Evolutionary conservation across 176 grass and related monocot species (phyloP).

Genomic region (Avena atlantica): DNA sequence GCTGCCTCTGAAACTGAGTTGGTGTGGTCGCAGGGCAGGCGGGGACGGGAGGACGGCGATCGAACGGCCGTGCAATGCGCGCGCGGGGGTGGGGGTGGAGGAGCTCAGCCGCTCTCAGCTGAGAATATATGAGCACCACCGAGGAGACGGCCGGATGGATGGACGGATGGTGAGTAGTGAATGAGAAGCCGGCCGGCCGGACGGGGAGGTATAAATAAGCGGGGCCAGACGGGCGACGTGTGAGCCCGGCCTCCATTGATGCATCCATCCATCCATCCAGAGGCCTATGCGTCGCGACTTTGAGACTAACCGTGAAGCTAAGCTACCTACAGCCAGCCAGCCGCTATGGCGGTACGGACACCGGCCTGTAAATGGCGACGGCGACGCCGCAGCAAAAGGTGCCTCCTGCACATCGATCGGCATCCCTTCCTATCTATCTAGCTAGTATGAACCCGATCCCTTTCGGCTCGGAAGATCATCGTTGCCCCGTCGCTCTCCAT

Average conservation of each 20-base stretch:
- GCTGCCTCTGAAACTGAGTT: not conserved
- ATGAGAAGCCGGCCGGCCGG: not conserved
- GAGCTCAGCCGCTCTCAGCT: not conserved
- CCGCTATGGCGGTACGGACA: not conserved
- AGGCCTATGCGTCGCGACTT: not conserved
- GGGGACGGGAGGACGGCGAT: not conserved
- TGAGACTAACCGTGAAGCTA: not conserved
- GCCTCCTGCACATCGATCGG: not conserved
- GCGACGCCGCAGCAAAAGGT: constrained; percentile 24
- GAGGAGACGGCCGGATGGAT: not conserved
- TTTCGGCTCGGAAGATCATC: not conserved
- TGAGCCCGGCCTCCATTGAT: not conserved
- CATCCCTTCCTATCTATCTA: not conserved
- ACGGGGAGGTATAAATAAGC: constrained; percentile 21
- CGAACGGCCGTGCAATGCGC: not conserved
- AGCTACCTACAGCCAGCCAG: not conserved
- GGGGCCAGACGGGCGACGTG: constrained; percentile 2
- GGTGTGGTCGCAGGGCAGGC: not conserved
- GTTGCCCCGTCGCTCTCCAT: constrained; percentile 2
- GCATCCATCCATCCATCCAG: not conserved
- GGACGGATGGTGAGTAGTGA: not conserved
- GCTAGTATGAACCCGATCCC: constrained; percentile 16
- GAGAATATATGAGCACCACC: not conserved
- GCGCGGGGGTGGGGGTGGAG: not conserved
- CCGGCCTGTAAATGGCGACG: constrained; percentile 21